These are phyloP conservation scores for Nakazawaea ambrosiae DNA, from an alignment of 805 yeast genomes.

Conservation along the genomic window DNA sequence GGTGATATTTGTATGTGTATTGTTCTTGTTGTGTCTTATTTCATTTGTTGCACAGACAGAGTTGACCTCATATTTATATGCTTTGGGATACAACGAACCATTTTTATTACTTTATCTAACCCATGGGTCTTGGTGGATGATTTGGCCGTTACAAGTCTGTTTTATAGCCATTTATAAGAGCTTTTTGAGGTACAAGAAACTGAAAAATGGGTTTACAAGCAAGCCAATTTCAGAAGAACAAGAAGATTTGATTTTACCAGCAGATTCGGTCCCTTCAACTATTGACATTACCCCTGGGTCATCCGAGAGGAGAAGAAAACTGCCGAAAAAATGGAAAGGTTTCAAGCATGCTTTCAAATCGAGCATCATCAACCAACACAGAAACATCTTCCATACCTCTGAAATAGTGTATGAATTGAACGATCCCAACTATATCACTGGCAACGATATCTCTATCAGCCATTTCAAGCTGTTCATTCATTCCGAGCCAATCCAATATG, in stretches of 20 bases:
- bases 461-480: slow-evolving; percentile 28
- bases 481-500: slow-evolving; percentile 42
- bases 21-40: slow-evolving; percentile 42
- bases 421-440: slow-evolving; percentile 23
- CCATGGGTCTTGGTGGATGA: slow-evolving; percentile 69
- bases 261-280: not conserved
- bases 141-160: slow-evolving; percentile 65
- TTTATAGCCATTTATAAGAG: slow-evolving; percentile 42
- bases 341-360: slow-evolving; percentile 23
- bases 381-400: slow-evolving; percentile 31
- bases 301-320: slow-evolving; percentile 10
- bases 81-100: slow-evolving; percentile 61
- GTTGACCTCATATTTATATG: slow-evolving; percentile 62
- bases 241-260: not conserved
- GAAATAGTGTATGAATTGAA: slow-evolving; percentile 24
- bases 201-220: no score
- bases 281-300: not conserved
- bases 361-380: slow-evolving; percentile 35
- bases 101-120: slow-evolving; percentile 58
- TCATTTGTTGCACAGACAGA: slow-evolving; percentile 80
- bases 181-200: slow-evolving; percentile 17
- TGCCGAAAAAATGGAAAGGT: slow-evolving; percentile 24
- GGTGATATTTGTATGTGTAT: slow-evolving; percentile 35
- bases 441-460: slow-evolving; percentile 22
- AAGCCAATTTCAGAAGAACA: no score